Evolutionary conservation across 2,329 filamentous ascomycete species (phyloP), one percentile per base, ranked within the genome.

Genomic region (Tolypocladium endophyticum): DNA sequence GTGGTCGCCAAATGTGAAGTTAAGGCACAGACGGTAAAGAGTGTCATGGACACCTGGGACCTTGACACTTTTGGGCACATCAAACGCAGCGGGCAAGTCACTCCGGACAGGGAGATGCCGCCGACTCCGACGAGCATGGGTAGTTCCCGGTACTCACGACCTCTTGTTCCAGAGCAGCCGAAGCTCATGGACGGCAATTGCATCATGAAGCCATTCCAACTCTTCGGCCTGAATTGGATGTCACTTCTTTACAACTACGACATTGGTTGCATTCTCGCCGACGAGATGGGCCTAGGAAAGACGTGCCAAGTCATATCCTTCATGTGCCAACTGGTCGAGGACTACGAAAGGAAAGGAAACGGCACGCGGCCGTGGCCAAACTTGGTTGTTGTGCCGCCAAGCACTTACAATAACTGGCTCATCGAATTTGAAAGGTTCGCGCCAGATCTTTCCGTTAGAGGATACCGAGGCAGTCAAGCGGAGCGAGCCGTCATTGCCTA

Each of bases 221-320:
- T 97, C 25, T 91, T 96, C 36, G 94, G 94, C 4, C 81, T 99
- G 57, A 97, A 97, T 70, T 99, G 94, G 94, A 82, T 99, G 69
- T 86, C 87, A 59, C 76, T 97, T 54, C 81, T 99, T 18, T 96
- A 91, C 75, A 81, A 87, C 58, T 86, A 89, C 60, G 81, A 86
- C 35, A 82, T 95, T 57, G 93, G 90, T 54, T 93, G 92, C 63
- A 97, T 99, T 60, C 79, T 99, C 23, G 94, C 94, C 1, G 94
- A 99, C 70, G 94, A 99, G 70, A 99, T 99, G 94, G 94, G 90
- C 57, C 78, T 93, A 47, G 94, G 94, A 54, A 99, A 99, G 79
- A 99, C 94, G 0, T 97, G 92, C 67, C 93, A 99, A 69, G 91
- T 97, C 62, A 96, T 99, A 65, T 87, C 91, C 0, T 91, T 99